A percentile compares a stretch with the other conserved stretches of the same genome.
Evolutionary conservation across 495 filamentous ascomycete genomes (phyloP).

Genomic region (Tuber indicum): DNA sequence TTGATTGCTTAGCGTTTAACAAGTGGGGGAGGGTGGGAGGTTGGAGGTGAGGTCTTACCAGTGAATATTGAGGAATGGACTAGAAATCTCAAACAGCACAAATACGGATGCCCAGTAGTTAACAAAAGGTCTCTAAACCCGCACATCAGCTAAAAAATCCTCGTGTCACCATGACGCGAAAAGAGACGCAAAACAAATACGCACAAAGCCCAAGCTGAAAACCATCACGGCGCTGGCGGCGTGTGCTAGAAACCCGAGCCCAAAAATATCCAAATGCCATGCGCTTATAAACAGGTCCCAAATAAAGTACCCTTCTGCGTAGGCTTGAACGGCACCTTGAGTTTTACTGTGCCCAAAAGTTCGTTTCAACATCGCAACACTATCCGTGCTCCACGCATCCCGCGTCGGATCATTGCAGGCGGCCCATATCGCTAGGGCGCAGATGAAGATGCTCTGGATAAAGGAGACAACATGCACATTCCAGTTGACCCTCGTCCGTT

Average conservation of each 20-base stretch:
- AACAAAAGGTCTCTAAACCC: slow-evolving; percentile 76
- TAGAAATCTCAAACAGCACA: slow-evolving; percentile 96
- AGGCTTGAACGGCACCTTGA: slow-evolving; percentile 72
- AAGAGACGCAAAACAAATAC: slow-evolving; percentile 43
- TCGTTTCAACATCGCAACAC: slow-evolving; percentile 66
- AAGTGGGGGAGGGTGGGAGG: background rate
- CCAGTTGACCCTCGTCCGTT: slow-evolving; percentile 79
- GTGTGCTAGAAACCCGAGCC: slow-evolving; percentile 81
- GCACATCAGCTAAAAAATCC: background rate
- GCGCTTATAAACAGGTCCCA: slow-evolving; percentile 80
- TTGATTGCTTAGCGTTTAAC: background rate
- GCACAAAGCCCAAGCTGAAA: slow-evolving; percentile 86
- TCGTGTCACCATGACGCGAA: background rate
- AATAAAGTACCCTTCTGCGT: slow-evolving; percentile 90
- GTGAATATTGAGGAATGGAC: slow-evolving; percentile 91
- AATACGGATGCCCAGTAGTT: slow-evolving; percentile 89
- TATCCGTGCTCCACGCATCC: slow-evolving; percentile 40
- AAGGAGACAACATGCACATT: slow-evolving; percentile 93
- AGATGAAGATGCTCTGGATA: slow-evolving; percentile 78
- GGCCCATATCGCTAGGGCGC: slow-evolving; percentile 68
- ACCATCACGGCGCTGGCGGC: slow-evolving; percentile 77
- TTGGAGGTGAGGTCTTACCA: slow-evolving; percentile 50
- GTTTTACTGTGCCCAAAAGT: slow-evolving; percentile 84
- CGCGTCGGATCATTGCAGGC: slow-evolving; percentile 76
- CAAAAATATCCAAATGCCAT: slow-evolving; percentile 70